Evolutionary conservation across 345 rosid genomes (phyloP).

Genomic region (Hirschfeldia incana): DNA sequence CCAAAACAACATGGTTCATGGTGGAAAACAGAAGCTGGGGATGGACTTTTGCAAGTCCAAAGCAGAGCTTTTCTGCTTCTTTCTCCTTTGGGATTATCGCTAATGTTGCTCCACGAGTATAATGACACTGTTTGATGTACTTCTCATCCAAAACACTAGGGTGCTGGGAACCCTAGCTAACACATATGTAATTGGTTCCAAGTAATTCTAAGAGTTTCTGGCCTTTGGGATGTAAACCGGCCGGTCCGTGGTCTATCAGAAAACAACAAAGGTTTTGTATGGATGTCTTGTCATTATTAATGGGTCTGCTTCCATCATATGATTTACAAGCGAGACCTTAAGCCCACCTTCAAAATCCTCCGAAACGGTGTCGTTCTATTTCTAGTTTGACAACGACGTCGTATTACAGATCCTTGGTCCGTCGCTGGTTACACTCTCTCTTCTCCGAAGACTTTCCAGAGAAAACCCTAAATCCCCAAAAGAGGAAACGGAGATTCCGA

Average conservation of each 20-base stretch:
- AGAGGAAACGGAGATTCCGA: background rate
- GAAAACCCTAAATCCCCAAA: constrained; percentile 36
- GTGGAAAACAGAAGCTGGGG: no score
- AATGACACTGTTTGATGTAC: no score
- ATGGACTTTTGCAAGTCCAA: no score
- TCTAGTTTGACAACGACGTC: background rate
- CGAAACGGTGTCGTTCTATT: background rate
- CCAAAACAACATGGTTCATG: no score
- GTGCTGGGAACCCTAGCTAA: no score
- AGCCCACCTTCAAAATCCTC: background rate
- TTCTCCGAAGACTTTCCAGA: background rate
- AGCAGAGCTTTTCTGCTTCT: no score
- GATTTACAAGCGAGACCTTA: background rate
- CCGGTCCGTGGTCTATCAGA: background rate
- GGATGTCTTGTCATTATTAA: background rate
- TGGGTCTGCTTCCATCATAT: background rate
- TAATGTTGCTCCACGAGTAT: no score
- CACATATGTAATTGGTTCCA: no score
- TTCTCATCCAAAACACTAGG: no score
- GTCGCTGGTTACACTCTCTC: constrained; percentile 13
- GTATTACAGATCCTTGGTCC: background rate
- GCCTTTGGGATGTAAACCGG: background rate
- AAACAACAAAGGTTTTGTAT: background rate
- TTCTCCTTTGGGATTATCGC: no score
- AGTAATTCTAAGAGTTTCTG: background rate